phyloP scores from a whole-genome alignment of 139 green algal species.

The Zygnema circumcarinatum region DNA sequence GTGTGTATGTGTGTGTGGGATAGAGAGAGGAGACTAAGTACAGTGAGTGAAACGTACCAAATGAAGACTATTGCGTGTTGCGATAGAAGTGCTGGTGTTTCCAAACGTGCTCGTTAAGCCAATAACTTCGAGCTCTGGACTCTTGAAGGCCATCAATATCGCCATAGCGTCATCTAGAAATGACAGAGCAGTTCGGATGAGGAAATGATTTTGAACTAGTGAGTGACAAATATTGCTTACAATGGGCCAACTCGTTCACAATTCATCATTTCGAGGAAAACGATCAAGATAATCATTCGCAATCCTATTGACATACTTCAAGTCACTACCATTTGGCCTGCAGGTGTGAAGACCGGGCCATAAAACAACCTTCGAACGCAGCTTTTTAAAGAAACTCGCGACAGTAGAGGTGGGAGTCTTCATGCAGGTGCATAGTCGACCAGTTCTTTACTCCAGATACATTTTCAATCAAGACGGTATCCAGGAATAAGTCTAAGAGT shows the following conservation, averaged over 20 bases:
- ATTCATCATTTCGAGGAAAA: background rate
- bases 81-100: slow-evolving; percentile 77
- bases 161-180: slow-evolving; percentile 81
- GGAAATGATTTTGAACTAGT: too few species aligned
- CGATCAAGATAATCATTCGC: background rate
- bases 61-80: slow-evolving; percentile 80
- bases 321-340: background rate
- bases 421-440: too few species aligned
- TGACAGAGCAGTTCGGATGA: background rate
- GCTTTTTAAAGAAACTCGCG: too few species aligned
- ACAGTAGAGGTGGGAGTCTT: too few species aligned
- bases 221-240: background rate
- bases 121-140: slow-evolving; percentile 72
- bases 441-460: too few species aligned
- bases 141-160: slow-evolving; percentile 79
- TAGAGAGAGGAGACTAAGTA: too few species aligned
- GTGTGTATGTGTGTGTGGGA: too few species aligned
- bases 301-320: background rate
- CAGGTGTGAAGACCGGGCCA: too few species aligned
- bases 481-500: too few species aligned
- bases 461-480: too few species aligned
- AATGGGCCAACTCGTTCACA: background rate
- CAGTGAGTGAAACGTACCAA: too few species aligned
- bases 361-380: too few species aligned
- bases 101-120: slow-evolving; percentile 84